Conservation (phyloP, 208 protist species). For the Leishmania turanica region DNA sequence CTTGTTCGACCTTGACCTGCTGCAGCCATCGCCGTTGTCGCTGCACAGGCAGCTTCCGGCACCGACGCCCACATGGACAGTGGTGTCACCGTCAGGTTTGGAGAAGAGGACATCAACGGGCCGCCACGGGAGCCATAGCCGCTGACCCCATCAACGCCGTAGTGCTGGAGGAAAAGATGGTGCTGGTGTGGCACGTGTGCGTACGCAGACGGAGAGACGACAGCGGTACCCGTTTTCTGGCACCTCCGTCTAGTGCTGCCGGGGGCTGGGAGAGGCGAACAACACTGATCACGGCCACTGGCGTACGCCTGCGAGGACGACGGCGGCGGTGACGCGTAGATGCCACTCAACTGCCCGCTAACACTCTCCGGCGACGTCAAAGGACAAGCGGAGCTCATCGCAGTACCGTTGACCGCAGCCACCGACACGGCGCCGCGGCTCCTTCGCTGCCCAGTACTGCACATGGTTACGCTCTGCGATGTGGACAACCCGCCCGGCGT, state of each 20-base stretch:
- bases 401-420: neutral
- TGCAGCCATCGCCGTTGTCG: neutral
- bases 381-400: neutral
- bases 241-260: neutral
- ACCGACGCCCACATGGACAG: neutral
- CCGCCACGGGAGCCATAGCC: conserved; percentile 3
- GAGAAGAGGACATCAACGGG: neutral
- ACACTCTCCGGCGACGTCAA: neutral
- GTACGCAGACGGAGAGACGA: neutral
- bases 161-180: conserved; percentile 9
- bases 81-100: neutral
- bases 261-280: neutral
- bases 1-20: neutral
- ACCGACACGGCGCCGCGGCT: neutral
- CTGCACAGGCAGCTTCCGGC: neutral
- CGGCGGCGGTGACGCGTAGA: conserved; percentile 1
- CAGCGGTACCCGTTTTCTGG: neutral
- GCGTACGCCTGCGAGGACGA: neutral
- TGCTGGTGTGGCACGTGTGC: conserved; percentile 20
- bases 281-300: neutral
- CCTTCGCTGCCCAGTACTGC: conserved; percentile 3
- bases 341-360: neutral
- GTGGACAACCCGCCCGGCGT: conserved; percentile 26
- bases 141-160: neutral
- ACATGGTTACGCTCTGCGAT: conserved; percentile 9